These are phyloP conservation scores for Aspergillus carbonarius DNA, from an alignment of 2,329 filamentous ascomycete genomes.

Conservation along the genomic window DNA sequence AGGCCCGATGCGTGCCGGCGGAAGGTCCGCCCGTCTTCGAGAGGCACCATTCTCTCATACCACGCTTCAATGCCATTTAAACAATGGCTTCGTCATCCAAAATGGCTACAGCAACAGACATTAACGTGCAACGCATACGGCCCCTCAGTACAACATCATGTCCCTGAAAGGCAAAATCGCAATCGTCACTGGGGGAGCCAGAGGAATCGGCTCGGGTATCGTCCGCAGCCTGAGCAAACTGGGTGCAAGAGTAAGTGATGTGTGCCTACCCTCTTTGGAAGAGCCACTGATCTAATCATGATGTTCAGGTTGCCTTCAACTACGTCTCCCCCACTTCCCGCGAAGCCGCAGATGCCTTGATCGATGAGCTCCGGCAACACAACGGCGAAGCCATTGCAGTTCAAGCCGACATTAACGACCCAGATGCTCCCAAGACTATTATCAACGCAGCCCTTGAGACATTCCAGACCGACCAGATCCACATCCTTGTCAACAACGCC, in stretches of 20 bases:
- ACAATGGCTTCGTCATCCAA: no score
- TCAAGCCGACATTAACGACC: conserved; percentile 17
- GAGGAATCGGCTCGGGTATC: conserved; percentile 20
- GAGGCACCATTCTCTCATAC: no score
- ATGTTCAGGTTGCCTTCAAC: conserved; percentile 16
- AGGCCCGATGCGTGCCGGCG: neutral
- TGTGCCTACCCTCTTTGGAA: neutral
- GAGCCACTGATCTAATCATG: neutral
- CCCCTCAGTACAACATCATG: neutral
- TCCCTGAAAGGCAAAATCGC: conserved; percentile 19
- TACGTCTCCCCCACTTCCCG: conserved; percentile 17
- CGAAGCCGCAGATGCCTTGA: conserved; percentile 9
- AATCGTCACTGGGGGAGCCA: conserved; percentile 20
- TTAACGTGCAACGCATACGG: neutral
- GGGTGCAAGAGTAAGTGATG: conserved; percentile 14
- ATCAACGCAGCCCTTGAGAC: conserved; percentile 7
- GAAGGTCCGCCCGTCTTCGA: neutral
- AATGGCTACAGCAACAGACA: neutral
- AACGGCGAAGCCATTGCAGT: conserved; percentile 11
- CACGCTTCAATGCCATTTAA: neutral
- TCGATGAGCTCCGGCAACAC: conserved; percentile 5
- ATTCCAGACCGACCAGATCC: conserved; percentile 14
- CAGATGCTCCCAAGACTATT: conserved; percentile 8
- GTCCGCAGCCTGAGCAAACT: conserved; percentile 12
- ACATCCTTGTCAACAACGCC: conserved; percentile 29